These are phyloP conservation scores for Botryotinia globosa DNA, from an alignment of 2,329 filamentous ascomycete species.

Conservation along the genomic window DNA sequence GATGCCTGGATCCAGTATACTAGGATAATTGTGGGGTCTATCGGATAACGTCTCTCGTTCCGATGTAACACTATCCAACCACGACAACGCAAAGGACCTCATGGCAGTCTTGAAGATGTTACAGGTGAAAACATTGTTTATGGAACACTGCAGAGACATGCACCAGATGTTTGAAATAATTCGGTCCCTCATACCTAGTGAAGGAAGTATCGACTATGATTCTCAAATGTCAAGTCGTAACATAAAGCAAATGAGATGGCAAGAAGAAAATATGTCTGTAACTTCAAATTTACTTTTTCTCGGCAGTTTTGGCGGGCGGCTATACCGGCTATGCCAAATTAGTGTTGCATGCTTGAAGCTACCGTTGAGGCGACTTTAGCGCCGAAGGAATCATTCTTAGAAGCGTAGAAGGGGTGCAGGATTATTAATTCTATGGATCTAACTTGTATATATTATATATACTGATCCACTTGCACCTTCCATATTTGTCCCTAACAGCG, in stretches of 20 bases:
- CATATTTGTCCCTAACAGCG: too few species aligned
- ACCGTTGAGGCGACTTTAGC: neutral
- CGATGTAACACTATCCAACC: conserved; percentile 17
- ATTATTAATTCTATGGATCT: too few species aligned
- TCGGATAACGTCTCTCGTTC: conserved; percentile 5
- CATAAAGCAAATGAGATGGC: neutral
- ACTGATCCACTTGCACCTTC: too few species aligned
- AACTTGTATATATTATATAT: too few species aligned
- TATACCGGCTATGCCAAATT: neutral
- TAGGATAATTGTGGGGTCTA: neutral
- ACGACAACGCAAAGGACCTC: conserved; percentile 3
- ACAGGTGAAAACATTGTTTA: neutral
- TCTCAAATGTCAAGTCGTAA: neutral
- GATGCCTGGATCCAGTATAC: neutral
- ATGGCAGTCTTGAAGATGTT: neutral
- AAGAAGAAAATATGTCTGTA: neutral
- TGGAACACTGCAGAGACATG: neutral
- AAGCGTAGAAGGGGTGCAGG: too few species aligned
- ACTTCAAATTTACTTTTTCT: neutral
- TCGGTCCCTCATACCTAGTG: too few species aligned
- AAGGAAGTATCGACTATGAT: neutral
- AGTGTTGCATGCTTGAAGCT: neutral
- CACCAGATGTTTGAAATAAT: neutral
- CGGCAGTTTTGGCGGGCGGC: neutral
- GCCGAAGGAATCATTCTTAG: neutral